A percentile compares a stretch with the other conserved stretches of the same genome.
These are phyloP conservation scores for Biscogniauxia sp. DNA, from an alignment of 2,329 filamentous ascomycete genomes.

Conservation along the genomic window DNA sequence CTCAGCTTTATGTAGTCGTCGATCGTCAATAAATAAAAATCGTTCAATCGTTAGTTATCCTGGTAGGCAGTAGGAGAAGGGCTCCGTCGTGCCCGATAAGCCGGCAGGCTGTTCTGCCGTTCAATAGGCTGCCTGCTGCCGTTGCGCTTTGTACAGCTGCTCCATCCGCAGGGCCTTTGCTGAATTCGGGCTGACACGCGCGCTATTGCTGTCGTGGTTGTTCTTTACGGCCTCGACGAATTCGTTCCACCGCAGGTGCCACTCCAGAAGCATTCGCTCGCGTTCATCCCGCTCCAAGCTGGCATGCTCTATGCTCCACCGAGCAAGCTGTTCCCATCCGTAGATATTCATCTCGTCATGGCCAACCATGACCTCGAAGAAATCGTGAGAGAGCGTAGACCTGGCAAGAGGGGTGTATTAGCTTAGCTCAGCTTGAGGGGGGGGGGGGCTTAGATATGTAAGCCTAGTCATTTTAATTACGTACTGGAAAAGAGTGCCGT, in stretches of 20 bases:
- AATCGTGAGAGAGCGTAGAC: constrained; percentile 71
- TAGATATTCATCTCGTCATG: constrained; percentile 63
- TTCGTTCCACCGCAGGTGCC: constrained; percentile 54
- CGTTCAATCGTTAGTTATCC: background rate
- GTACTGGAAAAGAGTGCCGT: constrained; percentile 69
- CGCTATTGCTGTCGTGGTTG: background rate
- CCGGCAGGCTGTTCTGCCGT: background rate
- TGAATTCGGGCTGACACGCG: background rate
- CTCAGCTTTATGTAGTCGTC: no score
- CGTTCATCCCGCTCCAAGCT: constrained; percentile 48
- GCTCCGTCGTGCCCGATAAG: background rate
- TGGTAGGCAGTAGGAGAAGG: no score
- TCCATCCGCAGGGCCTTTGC: background rate
- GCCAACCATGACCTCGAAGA: constrained; percentile 73
- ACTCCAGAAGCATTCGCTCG: constrained; percentile 38
- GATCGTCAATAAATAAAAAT: background rate
- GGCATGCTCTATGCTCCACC: constrained; percentile 63
- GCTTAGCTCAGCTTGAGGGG: background rate
- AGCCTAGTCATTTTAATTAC: no score
- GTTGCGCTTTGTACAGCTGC: background rate
- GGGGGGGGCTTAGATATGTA: background rate
- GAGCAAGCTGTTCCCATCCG: constrained; percentile 67
- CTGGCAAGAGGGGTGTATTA: constrained; percentile 36
- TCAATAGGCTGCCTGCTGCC: background rate
- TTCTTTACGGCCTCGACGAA: constrained; percentile 45